phyloP scores from a whole-genome alignment of 2,329 filamentous ascomycete genomes.

The Calonectria crousiana region DNA sequence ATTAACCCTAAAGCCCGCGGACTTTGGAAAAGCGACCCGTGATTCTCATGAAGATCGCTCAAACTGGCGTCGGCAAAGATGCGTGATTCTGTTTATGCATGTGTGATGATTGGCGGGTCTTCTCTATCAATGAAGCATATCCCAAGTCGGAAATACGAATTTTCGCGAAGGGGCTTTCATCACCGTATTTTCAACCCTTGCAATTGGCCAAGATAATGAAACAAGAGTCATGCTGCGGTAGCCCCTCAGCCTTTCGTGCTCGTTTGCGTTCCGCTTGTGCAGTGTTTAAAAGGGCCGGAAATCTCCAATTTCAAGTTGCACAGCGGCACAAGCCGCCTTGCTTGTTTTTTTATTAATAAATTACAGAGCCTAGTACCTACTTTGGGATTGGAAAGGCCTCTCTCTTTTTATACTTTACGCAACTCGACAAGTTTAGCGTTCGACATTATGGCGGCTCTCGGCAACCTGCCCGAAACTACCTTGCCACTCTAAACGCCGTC shows the following conservation, averaged over 20 bases:
- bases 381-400: neutral
- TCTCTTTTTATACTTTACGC: no score
- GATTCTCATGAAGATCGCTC: neutral
- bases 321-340: no score
- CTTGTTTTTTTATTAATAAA: no score
- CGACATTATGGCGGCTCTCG: neutral
- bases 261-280: neutral
- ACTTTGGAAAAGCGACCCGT: neutral
- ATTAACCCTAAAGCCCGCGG: neutral
- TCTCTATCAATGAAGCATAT: no score
- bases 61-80: neutral
- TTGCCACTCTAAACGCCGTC: neutral
- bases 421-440: neutral
- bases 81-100: neutral
- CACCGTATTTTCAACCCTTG: neutral
- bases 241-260: neutral
- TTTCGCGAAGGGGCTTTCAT: neutral
- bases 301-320: neutral
- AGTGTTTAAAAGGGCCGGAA: neutral
- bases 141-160: neutral
- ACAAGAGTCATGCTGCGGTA: neutral
- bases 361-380: accelerated
- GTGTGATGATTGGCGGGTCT: neutral
- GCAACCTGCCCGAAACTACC: neutral
- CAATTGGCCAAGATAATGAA: neutral